phyloP scores from a whole-genome alignment of 2,329 filamentous ascomycete genomes.

The Xylariaceae sp. region DNA sequence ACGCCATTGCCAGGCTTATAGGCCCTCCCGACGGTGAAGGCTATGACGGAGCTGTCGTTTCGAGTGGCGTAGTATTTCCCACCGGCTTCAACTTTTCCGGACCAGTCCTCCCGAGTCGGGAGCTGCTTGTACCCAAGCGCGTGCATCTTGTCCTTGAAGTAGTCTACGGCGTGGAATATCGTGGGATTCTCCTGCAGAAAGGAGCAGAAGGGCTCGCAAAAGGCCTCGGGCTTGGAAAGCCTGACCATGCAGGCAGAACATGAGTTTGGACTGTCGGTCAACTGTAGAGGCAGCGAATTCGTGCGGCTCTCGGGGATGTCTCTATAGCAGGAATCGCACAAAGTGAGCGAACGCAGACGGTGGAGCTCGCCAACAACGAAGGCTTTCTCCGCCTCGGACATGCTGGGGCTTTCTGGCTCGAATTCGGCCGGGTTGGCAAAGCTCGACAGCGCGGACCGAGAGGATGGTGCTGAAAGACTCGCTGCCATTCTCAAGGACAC shows the following conservation, averaged over 20 bases:
- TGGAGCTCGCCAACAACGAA: slow-evolving; percentile 25
- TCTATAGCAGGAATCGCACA: slow-evolving; percentile 26
- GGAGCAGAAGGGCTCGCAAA: slow-evolving; percentile 78
- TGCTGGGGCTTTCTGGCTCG: slow-evolving; percentile 13
- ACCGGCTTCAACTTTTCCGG: slow-evolving; percentile 64
- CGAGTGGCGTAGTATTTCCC: slow-evolving; percentile 87
- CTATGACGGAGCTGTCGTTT: slow-evolving; percentile 81
- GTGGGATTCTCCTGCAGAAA: slow-evolving; percentile 91
- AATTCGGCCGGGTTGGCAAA: slow-evolving; percentile 28
- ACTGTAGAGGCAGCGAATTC: slow-evolving; percentile 21
- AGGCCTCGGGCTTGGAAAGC: slow-evolving; percentile 52
- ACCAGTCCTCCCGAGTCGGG: slow-evolving; percentile 78
- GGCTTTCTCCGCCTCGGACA: slow-evolving; percentile 25
- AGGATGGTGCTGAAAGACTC: slow-evolving; percentile 13
- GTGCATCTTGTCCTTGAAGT: slow-evolving; percentile 70
- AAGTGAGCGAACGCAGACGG: slow-evolving; percentile 7
- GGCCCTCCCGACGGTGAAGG: slow-evolving; percentile 75
- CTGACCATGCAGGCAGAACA: slow-evolving; percentile 24
- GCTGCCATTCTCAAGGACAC: slow-evolving; percentile 42
- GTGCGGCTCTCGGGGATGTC: slow-evolving; percentile 28
- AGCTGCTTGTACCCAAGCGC: slow-evolving; percentile 72
- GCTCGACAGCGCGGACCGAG: slow-evolving; percentile 25
- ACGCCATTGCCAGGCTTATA: slow-evolving; percentile 84
- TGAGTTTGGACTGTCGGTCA: slow-evolving; percentile 14
- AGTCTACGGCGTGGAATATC: slow-evolving; percentile 82